A percentile compares a stretch with the other conserved stretches of the same genome.
Conservation (phyloP, 768 basidiomycete genomes). For the Kwoniella dejecticola region DNA sequence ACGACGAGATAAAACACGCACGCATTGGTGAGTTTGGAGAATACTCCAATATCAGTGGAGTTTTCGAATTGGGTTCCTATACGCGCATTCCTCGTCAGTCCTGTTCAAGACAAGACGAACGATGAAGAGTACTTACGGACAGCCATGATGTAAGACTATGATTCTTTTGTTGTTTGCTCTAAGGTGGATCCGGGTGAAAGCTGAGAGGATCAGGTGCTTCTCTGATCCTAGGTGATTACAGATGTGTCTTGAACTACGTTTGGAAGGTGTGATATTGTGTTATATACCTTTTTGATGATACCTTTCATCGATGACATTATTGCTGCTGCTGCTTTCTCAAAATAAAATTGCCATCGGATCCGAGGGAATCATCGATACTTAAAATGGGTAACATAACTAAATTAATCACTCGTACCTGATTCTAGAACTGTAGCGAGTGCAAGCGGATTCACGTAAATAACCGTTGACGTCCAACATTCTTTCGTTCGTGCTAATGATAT, state of each 20-base stretch:
- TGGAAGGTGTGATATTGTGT: no score
- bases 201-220: not conserved
- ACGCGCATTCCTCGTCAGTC: slow-evolving; percentile 1
- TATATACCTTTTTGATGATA: no score
- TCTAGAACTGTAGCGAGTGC: no score
- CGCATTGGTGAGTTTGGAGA: slow-evolving; percentile 91
- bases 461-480: no score
- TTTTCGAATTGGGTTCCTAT: slow-evolving; percentile 90
- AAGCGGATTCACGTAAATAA: no score
- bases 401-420: no score
- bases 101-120: not conserved
- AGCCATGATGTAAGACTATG: slow-evolving; percentile 61
- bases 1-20: slow-evolving; percentile 42
- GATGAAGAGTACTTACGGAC: slow-evolving; percentile 61
- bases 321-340: not conserved
- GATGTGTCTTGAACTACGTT: no score
- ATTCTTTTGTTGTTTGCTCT: not conserved
- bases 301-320: no score
- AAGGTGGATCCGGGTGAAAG: slow-evolving; percentile 6
- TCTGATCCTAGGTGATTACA: no score
- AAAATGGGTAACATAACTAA: no score
- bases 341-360: slow-evolving; percentile 1
- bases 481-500: no score
- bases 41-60: slow-evolving; percentile 93
- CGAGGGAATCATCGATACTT: not conserved